Evolutionary conservation across 768 basidiomycete species (phyloP), one percentile per base, ranked within the genome.

Genomic region (Boletus barrowsii): DNA sequence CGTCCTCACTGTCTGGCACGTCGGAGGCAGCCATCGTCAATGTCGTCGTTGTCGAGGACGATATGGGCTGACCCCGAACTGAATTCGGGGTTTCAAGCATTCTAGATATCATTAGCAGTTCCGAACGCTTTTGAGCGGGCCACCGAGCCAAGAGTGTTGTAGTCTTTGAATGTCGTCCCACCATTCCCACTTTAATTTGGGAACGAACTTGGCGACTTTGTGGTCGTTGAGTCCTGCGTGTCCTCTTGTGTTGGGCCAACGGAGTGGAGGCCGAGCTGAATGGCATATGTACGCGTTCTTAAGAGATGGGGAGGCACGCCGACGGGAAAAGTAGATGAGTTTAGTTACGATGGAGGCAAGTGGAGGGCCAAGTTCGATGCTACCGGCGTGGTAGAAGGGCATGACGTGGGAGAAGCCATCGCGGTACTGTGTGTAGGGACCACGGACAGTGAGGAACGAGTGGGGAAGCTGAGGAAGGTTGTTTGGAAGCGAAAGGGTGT

Each of bases 321-420:
- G 55, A 86, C 73, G 0, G 77, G 83, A 73, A 44, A 86, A 77
- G 70, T 80, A 89, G 33, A 87, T 65, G 10, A 88, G 75, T 36
- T 81, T 84, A 0, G 88, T 87, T 0, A 86, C 80, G 32, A 75
- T 61, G 24, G 82, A 71, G 17, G 80, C 73, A 9, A 82, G 77
- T 0, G 87, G 85, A 2, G 66, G 41, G 22, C 54, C 55, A 15
- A 68, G 59, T 3, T 59, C 59, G 9, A 69, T 43, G 9, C 53
- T 71, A 6, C 73, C 63, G 5, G 58, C 58, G 40, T 71, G 65
- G 51, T 75, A 73, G 32, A 71, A 57, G 6, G 62, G 36, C 11
- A 69, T 67, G 9, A 46, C 53, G 0, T 67, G 64, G 0, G 78
- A 76, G 39, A 75, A 62, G 7, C 53, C 58, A 9, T 68, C 24